Evolutionary conservation across 2,329 filamentous ascomycete genomes (phyloP).

Genomic region (Xylaria digitata): DNA sequence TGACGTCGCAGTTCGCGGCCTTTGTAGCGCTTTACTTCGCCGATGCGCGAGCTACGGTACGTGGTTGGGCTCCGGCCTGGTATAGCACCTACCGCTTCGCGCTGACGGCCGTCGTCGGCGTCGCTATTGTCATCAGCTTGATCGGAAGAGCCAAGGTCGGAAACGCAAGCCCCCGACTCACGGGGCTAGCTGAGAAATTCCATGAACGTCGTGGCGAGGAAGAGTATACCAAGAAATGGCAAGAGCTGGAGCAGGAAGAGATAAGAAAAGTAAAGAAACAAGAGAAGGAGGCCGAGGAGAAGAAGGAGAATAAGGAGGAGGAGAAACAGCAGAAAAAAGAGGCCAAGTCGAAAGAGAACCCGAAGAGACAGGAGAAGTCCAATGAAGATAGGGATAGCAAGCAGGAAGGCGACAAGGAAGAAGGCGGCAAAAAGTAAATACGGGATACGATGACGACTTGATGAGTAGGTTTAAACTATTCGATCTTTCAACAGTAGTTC

Average conservation of each 20-base stretch:
- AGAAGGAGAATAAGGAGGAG: conserved; percentile 43
- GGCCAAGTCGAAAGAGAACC: conserved; percentile 5
- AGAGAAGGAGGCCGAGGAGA: conserved; percentile 46
- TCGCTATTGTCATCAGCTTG: conserved; percentile 81
- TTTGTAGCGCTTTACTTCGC: conserved; percentile 89
- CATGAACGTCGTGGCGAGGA: conserved; percentile 50
- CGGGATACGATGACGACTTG: conserved; percentile 16
- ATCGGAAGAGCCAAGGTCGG: conserved; percentile 84
- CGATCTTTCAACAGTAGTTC: background rate
- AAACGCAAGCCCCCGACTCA: conserved; percentile 51
- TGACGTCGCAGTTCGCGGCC: conserved; percentile 86
- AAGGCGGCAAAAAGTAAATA: conserved; percentile 14
- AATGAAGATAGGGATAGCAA: background rate
- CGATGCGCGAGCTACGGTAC: conserved; percentile 77
- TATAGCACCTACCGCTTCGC: conserved; percentile 92
- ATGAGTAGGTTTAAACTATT: conserved; percentile 1
- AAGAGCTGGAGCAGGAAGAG: conserved; percentile 52
- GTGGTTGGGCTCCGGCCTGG: conserved; percentile 86
- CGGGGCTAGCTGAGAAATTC: conserved; percentile 55
- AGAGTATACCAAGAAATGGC: conserved; percentile 58
- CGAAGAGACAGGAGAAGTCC: background rate
- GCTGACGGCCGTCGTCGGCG: conserved; percentile 88
- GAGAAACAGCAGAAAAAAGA: conserved; percentile 41
- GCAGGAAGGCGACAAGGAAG: conserved; percentile 20
- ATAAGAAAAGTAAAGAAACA: conserved; percentile 50